Percentiles rank a stretch among this genome's conserved stretches.
These are phyloP conservation scores for Ampelomyces quisqualis DNA, from an alignment of 2,329 filamentous ascomycete species.

Conservation along the genomic window DNA sequence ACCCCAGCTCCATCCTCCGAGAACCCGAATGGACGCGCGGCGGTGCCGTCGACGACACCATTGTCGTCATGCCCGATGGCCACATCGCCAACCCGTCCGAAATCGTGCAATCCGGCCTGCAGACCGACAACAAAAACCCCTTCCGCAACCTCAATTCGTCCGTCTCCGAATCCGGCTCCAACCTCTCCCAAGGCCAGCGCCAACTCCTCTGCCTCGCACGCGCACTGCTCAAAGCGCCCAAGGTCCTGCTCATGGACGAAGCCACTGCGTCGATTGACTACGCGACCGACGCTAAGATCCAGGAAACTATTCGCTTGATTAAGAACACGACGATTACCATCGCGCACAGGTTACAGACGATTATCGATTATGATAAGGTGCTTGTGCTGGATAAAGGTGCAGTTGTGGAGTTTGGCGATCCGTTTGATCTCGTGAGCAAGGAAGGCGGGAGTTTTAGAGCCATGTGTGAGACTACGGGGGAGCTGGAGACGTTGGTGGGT, in stretches of 20 bases:
- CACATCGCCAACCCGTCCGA: conserved; percentile 31
- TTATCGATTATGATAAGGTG: conserved; percentile 98
- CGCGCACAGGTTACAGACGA: conserved; percentile 91
- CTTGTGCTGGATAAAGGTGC: conserved; percentile 86
- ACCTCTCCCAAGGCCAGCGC: conserved; percentile 92
- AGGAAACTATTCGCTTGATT: conserved; percentile 92
- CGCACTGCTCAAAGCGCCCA: conserved; percentile 86
- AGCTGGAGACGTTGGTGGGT: conserved; percentile 56
- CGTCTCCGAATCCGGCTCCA: conserved; percentile 87
- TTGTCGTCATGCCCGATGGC: conserved; percentile 35
- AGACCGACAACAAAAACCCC: conserved; percentile 84
- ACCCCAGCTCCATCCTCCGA: conserved; percentile 36
- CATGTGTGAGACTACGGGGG: conserved; percentile 69
- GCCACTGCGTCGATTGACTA: conserved; percentile 98
- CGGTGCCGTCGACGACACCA: conserved; percentile 31
- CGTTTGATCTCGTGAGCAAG: conserved; percentile 67
- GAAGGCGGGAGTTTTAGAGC: conserved; percentile 65
- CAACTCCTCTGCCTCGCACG: conserved; percentile 92
- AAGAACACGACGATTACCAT: conserved; percentile 93
- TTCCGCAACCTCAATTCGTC: conserved; percentile 83
- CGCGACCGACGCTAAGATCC: conserved; percentile 91
- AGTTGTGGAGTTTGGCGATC: conserved; percentile 88
- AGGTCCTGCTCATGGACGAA: conserved; percentile 98
- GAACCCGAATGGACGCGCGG: conserved; percentile 33
- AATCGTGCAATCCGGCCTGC: conserved; percentile 30